Evolutionary conservation across 2,329 filamentous ascomycete species (phyloP), one percentile per base, ranked within the genome.

Genomic region (Sporothrix pallida): DNA sequence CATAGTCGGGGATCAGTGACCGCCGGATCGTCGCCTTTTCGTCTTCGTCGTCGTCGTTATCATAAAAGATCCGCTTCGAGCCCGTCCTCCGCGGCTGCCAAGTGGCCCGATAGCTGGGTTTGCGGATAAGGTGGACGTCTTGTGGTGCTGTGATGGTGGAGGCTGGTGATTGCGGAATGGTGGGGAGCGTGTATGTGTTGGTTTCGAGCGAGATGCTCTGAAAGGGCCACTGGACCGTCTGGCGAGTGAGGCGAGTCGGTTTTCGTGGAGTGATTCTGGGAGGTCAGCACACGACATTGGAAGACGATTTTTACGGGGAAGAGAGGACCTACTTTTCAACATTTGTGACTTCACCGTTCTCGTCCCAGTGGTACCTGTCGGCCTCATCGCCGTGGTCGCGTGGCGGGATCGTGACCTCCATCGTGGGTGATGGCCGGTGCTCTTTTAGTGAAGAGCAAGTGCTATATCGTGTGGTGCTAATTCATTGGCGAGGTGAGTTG

Each of bases 1-100:
- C 84, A 76, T 88, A 88, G 79, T 88, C 87, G 9, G 87, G 87
- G 17, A 88, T 83, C 46, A 88, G 82, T 72, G 84, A 83, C 72
- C 81, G 84, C 82, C 67, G 75, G 74, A 48, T 74, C 63, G 75
- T 70, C 9, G 75, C 75, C 9, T 60, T 70, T 13, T 72, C 70
- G 70, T 73, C 23, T 20, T 71, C 65, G 56, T 72, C 73, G 68
- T 73, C 76, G 23, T 77, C 63, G 31, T 75, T 54, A 23, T 73
- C 52, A 68, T 73, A 46, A 23, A 37, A 37, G 31, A 62, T 67
- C 62, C 65, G 70, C 20, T 73, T 63, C 42, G 48, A 52, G 13
- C n/a, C 52, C 1, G 65, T 67, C 17, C 56, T 54, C 63, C 76
- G 76, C 10, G 76, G 78, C 69, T 79, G 77, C 78, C 78, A 80